phyloP scores from a whole-genome alignment of 148 eudicot genomes.

The Rhododendron ovatum region DNA sequence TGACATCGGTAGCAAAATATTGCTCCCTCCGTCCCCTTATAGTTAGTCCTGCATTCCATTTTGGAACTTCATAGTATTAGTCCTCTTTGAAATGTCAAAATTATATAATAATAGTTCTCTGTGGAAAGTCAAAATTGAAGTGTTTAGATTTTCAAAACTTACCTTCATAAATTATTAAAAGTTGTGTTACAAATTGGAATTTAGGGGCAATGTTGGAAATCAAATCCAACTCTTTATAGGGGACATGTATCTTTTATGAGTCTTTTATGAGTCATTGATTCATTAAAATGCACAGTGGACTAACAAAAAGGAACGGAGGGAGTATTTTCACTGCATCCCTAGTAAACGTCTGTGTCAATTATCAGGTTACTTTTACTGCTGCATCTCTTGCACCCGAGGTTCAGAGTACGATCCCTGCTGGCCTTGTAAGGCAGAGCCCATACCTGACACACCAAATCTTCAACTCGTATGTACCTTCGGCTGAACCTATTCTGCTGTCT shows the following conservation, averaged over 20 bases:
- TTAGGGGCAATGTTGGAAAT: neutral
- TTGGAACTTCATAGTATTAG: neutral
- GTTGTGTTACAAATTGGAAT: neutral
- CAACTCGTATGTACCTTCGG: slow-evolving; percentile 62
- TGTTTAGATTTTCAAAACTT: neutral
- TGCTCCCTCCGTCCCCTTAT: neutral
- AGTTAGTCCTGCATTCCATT: neutral
- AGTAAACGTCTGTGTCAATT: slow-evolving; percentile 11
- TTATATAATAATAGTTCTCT: neutral
- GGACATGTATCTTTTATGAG: neutral
- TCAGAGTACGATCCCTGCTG: slow-evolving; percentile 60
- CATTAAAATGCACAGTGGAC: neutral
- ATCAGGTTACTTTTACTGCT: slow-evolving; percentile 85
- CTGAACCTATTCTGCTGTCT: slow-evolving; percentile 2
- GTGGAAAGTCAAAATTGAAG: neutral
- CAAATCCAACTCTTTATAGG: neutral
- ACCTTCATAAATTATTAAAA: neutral
- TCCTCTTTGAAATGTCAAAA: neutral
- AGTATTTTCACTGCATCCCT: neutral
- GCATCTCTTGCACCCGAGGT: slow-evolving; percentile 82
- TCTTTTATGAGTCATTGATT: neutral
- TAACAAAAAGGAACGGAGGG: neutral
- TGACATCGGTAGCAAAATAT: neutral
- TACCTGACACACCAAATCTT: slow-evolving; percentile 79
- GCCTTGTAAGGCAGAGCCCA: slow-evolving; percentile 76